Percentiles rank a stretch among this genome's conserved stretches.
Evolutionary conservation across 2,329 filamentous ascomycete genomes (phyloP).

Genomic region (Fusarium falciforme): DNA sequence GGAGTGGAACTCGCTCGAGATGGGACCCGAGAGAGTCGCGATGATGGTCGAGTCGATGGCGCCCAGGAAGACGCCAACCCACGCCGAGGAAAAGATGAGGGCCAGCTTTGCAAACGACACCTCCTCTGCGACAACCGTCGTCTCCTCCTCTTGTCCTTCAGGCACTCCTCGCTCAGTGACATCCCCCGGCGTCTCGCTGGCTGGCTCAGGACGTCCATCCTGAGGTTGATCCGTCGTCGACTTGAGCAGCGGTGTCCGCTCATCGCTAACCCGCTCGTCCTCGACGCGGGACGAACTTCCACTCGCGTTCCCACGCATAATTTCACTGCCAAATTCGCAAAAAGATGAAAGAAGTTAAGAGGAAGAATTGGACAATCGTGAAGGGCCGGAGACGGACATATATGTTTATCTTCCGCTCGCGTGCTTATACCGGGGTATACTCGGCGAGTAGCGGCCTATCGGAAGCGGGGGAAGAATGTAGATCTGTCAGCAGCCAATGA

Average conservation of each 20-base stretch:
- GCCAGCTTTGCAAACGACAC: slow-evolving; percentile 61
- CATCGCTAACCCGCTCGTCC: slow-evolving; percentile 23
- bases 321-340: background rate
- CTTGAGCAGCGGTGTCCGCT: slow-evolving; percentile 45
- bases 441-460: slow-evolving; percentile 19
- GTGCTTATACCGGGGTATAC: background rate
- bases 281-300: slow-evolving; percentile 22
- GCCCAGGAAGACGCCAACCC: slow-evolving; percentile 71
- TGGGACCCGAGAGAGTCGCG: slow-evolving; percentile 85
- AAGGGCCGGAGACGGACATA: background rate
- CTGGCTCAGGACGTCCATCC: slow-evolving; percentile 14
- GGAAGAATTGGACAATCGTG: background rate
- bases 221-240: slow-evolving; percentile 21
- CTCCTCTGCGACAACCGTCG: slow-evolving; percentile 60
- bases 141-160: slow-evolving; percentile 54
- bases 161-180: slow-evolving; percentile 12
- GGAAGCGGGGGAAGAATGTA: slow-evolving; percentile 3
- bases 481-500: slow-evolving; percentile 23
- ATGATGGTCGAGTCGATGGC: slow-evolving; percentile 84
- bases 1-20: slow-evolving; percentile 85
- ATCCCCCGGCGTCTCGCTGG: slow-evolving; percentile 11
- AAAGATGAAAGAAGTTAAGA: background rate
- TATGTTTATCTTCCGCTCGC: background rate
- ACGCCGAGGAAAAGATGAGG: slow-evolving; percentile 67
- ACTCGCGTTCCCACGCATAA: slow-evolving; percentile 34